Percentiles rank a stretch among this genome's conserved stretches.
Conservation (phyloP, 192 early-diverging fungal species). For the Linnemannia schmuckeri region DNA sequence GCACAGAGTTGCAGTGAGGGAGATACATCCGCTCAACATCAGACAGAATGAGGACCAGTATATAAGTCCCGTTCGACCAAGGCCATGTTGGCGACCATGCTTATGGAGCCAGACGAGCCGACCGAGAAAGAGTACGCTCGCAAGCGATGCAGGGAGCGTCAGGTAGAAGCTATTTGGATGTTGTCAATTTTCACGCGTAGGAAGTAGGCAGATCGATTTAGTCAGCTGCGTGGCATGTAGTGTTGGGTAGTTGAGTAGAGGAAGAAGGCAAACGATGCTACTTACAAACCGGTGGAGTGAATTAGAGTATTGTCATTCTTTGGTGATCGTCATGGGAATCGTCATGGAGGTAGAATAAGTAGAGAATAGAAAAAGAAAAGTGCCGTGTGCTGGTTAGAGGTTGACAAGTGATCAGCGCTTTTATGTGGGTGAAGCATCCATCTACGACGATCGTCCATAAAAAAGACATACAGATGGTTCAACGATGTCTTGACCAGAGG, state of each 20-base stretch:
- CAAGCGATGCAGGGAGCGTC: slow-evolving; percentile 12
- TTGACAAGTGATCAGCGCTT: neutral
- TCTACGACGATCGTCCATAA: neutral
- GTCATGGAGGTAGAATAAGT: neutral
- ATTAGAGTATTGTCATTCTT: neutral
- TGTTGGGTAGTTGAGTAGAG: neutral
- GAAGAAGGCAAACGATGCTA: neutral
- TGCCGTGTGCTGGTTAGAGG: neutral
- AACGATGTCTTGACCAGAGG: neutral
- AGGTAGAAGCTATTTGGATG: slow-evolving; percentile 10
- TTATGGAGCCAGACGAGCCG: slow-evolving; percentile 15
- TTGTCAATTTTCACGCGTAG: neutral
- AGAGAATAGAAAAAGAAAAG: neutral
- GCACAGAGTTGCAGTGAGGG: neutral
- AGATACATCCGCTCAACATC: slow-evolving; percentile 11
- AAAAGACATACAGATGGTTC: neutral
- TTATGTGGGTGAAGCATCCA: slow-evolving; percentile 10
- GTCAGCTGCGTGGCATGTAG: neutral
- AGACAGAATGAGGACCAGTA: slow-evolving; percentile 31
- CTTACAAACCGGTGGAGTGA: neutral
- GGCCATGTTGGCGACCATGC: slow-evolving; percentile 20
- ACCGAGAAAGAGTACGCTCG: slow-evolving; percentile 6
- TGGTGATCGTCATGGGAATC: neutral
- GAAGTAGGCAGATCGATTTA: neutral
- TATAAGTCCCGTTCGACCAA: slow-evolving; percentile 29